phyloP scores from a whole-genome alignment of 352 stramenopile species.

The Thalassiosira livingstoniorum region DNA sequence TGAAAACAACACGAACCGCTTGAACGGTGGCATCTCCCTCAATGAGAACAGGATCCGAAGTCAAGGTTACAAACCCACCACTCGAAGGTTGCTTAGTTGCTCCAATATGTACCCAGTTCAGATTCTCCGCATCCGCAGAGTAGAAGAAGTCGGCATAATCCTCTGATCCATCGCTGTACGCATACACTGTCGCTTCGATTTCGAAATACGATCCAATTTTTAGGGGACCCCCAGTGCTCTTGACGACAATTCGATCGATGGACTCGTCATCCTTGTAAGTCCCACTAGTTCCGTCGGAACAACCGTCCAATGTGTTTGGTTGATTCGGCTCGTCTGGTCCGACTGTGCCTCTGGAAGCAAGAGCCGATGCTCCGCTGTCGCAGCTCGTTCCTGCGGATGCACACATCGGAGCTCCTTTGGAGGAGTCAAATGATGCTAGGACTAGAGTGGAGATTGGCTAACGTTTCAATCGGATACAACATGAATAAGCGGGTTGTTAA shows the following conservation, averaged over 20 bases:
- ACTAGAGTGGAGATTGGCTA: not conserved
- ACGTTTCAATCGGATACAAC: too few species aligned
- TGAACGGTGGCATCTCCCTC: not conserved
- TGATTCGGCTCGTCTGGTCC: slow-evolving; percentile 11
- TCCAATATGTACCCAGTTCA: slow-evolving; percentile 19
- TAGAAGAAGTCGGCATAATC: slow-evolving; percentile 12
- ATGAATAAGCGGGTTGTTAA: too few species aligned
- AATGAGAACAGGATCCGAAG: not conserved
- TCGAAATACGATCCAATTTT: not conserved
- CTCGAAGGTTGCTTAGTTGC: not conserved
- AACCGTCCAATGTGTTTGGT: slow-evolving; percentile 32
- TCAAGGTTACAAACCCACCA: not conserved
- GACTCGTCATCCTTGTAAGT: slow-evolving; percentile 37
- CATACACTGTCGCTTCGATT: slow-evolving; percentile 10
- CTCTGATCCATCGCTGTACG: not conserved
- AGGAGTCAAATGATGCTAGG: not conserved
- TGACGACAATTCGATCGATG: slow-evolving; percentile 23
- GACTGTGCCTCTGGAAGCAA: not conserved
- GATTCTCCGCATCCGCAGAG: slow-evolving; percentile 4
- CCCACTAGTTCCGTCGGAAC: slow-evolving; percentile 10
- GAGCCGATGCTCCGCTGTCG: not conserved
- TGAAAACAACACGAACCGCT: slow-evolving; percentile 29
- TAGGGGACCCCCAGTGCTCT: not conserved
- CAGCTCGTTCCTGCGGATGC: not conserved
- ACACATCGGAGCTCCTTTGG: not conserved